Base-by-base conservation (phyloP, 805 yeast genomes). In the Scheffersomyces coipomensis region DNA sequence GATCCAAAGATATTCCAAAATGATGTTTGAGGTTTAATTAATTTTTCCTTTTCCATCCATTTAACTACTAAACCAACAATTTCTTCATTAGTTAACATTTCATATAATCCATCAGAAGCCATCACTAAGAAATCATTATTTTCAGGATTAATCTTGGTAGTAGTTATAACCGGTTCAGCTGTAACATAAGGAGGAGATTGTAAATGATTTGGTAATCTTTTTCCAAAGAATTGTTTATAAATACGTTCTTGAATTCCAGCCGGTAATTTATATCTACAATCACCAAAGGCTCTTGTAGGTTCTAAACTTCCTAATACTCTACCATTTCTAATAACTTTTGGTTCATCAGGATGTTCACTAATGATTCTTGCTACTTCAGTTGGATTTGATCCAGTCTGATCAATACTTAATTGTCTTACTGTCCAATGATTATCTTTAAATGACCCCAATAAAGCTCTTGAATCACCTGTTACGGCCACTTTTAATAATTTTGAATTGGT, bases 221-320 rank as follows among this genome's bases (percentile, higher is more conserved):
- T 76, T 25, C 96, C 95, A 58, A 91, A 90, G 49, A 89, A 83
- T 51, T 81, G 82, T 45, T 83, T 75, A 50, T 87, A 83, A 18
- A 86, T 73, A 42, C 74, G 66, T 34, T 83, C 83, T 53, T 95
- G 97, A 40, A 88, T 75, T 17, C 82, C 79, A 45, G 51, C 83
- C 57, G 89, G 79, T 72, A 95, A 76, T 58, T 93, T 93, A 58
- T 88, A 93, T 45, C 97, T 77, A 43, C 96, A 95, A 62, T 93
- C 99, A 34, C 99, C 99, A 70, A 93, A 93, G 1, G 98, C 96
- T 53, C 99, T 75, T 0, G 96, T 80, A 11, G 99, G 99, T 62
- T 93, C 98, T 46, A 93, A 74, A 9, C 93, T 81, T 0, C 99
- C 99, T 49, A 93, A 73, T 9, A 93, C 86, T 53, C 99, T 79